Evolutionary conservation across 2,329 filamentous ascomycete genomes (phyloP), one percentile per base, ranked within the genome.

Genomic region (Chlorencoelia australis): DNA sequence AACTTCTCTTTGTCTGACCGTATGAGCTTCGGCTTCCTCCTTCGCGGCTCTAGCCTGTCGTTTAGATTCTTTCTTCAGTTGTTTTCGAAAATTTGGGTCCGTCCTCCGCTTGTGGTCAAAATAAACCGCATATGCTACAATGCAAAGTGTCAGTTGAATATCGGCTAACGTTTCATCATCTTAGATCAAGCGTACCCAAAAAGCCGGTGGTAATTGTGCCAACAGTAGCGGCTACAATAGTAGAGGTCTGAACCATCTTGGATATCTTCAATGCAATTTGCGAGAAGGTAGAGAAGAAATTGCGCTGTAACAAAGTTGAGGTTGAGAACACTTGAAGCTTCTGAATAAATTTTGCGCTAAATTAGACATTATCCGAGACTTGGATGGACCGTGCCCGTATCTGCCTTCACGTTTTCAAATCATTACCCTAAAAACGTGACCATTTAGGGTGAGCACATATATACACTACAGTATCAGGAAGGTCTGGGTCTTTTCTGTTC

Each of bases 11-110:
- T 84, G 80, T 59, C 71, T 68, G 50, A 72, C 69, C 45, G 71
- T 71, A 47, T 75, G 70, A 41, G 72, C 70, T 56, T 80, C 74
- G 43, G 77, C 79, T 57, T 79, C 71, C 53, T 83, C 79, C 65
- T 86, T 85, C 53, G 79, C 76, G 42, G 67, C 74, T 50, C 79
- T 79, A 46, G 71, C 75, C 59, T 81, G 74, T 56, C 72, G 72
- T 62, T 83, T 81, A 59, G 82, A 79, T 62, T 85, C 82, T 56
- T 79, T 76, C 61, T 83, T 82, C 53, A 82, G 62, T 53, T 71
- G 64, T 56, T 75, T 73, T 52, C 78, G 70, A 65, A 82, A 82
- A 50, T 77, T 71, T 54, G 75, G 63, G 51, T 77, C 66, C 55
- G 66, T 69, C 47, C 78, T 74, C 50, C 78, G 71, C 56, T 73